Evolutionary conservation across 176 grass and related monocot species (phyloP).

Genomic region (Juncus effusus): DNA sequence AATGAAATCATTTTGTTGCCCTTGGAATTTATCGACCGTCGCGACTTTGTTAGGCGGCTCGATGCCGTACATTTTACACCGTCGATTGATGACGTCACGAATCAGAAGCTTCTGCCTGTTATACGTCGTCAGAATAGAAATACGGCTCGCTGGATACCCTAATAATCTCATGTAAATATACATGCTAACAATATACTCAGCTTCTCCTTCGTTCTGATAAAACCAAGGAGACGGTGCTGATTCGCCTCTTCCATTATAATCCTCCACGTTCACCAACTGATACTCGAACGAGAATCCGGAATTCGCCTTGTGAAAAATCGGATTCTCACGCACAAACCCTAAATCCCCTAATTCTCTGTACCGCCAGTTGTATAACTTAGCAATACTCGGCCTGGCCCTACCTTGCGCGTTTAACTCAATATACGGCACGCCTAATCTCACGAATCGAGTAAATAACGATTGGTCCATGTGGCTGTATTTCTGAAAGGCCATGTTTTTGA

Average conservation of each 20-base stretch:
- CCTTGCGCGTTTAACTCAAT: conserved; percentile 98
- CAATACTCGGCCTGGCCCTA: conserved; percentile 83
- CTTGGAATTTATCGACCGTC: conserved; percentile 98
- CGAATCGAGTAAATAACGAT: conserved; percentile 87
- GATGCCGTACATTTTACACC: conserved; percentile 81
- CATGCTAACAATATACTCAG: conserved; percentile 90
- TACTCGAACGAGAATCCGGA: conserved; percentile 93
- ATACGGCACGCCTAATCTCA: conserved; percentile 94
- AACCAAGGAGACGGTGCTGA: conserved; percentile 94
- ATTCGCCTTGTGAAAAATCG: conserved; percentile 89
- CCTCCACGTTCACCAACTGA: conserved; percentile 91
- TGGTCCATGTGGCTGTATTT: conserved; percentile 99
- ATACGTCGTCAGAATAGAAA: conserved; percentile 96
- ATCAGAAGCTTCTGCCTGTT: conserved; percentile 98
- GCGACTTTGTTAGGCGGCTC: conserved; percentile 85
- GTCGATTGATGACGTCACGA: conserved; percentile 90
- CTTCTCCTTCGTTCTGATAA: conserved; percentile 98
- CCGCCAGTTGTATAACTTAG: conserved; percentile 94
- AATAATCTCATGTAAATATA: conserved; percentile 97
- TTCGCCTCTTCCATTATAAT: conserved; percentile 84
- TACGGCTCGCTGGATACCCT: conserved; percentile 81
- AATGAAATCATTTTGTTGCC: conserved; percentile 99
- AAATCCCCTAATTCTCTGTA: conserved; percentile 96
- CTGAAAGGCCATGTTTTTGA: conserved; percentile 99
- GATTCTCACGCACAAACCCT: conserved; percentile 64